Conservation (phyloP, 73 alveolate genomes). For the Symbiodinium natans region DNA sequence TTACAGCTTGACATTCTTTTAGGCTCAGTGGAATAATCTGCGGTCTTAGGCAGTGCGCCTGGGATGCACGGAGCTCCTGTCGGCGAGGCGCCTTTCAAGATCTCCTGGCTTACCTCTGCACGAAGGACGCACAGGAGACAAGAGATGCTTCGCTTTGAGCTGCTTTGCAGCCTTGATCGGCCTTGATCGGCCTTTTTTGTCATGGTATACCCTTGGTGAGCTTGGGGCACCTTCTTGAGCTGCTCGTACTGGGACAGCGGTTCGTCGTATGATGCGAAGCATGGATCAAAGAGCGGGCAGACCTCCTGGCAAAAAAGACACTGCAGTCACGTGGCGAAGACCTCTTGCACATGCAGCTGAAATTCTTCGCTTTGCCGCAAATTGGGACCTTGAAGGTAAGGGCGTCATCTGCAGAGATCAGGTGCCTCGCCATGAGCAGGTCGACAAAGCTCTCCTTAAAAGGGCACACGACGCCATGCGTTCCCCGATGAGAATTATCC, state of each 20-base stretch:
- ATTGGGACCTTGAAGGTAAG: constrained; percentile 52
- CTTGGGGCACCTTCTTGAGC: background rate
- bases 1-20: too few relatives aligned
- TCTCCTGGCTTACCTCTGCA: constrained; percentile 59
- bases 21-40: too few relatives aligned
- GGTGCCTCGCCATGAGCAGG: constrained; percentile 50
- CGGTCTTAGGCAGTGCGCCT: too few relatives aligned
- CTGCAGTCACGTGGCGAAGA: background rate
- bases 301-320: constrained; percentile 13
- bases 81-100: constrained; percentile 47
- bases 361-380: background rate
- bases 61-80: too few relatives aligned
- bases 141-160: too few relatives aligned
- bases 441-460: constrained; percentile 39
- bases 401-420: constrained; percentile 64
- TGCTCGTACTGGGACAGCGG: constrained; percentile 81
- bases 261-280: constrained; percentile 75
- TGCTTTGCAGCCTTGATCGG: too few relatives aligned
- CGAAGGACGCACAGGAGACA: background rate
- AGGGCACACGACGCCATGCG: too few relatives aligned
- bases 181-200: too few relatives aligned
- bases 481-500: too few relatives aligned
- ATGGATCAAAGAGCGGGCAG: constrained; percentile 88
- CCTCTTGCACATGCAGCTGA: background rate
- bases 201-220: too few relatives aligned